Evolutionary conservation across 768 basidiomycete species (phyloP).

Genomic region (Pleurotus tuoliensis): DNA sequence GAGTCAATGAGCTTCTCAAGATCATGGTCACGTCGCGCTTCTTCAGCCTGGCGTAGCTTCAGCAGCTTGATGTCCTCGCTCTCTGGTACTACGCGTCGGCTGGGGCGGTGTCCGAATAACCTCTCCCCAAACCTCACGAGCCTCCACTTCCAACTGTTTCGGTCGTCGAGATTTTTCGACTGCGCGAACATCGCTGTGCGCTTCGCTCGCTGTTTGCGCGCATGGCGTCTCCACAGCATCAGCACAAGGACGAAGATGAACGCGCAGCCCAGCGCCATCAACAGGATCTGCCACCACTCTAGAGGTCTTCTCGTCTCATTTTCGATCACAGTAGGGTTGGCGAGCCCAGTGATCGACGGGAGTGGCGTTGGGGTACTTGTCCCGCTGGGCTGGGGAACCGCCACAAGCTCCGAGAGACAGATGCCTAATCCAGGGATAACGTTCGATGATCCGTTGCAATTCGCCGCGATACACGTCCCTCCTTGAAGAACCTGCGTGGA

Average conservation of each 20-base stretch:
- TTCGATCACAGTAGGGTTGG: conserved; percentile 40
- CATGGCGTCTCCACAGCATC: conserved; percentile 66
- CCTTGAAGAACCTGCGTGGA: conserved; percentile 55
- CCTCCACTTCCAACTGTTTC: conserved; percentile 50
- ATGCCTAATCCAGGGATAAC: conserved; percentile 71
- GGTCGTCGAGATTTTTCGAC: conserved; percentile 48
- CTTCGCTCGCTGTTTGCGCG: conserved; percentile 64
- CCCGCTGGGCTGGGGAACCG: conserved; percentile 42
- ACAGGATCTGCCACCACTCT: conserved; percentile 81
- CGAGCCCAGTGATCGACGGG: conserved; percentile 55
- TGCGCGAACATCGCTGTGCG: conserved; percentile 62
- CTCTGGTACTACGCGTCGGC: conserved; percentile 15
- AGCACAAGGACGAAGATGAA: conserved; percentile 71
- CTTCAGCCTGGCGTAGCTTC: conserved; percentile 47
- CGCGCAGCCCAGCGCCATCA: conserved; percentile 78
- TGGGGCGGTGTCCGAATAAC: conserved; percentile 47
- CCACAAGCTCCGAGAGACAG: conserved; percentile 75
- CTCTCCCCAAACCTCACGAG: conserved; percentile 53
- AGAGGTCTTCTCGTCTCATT: conserved; percentile 32
- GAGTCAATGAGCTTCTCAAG: conserved; percentile 53
- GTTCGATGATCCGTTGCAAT: conserved; percentile 50
- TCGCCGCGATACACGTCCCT: conserved; percentile 62
- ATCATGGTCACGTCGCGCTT: conserved; percentile 42
- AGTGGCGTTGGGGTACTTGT: conserved; percentile 43
- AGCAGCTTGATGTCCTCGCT: conserved; percentile 47